phyloP scores from a whole-genome alignment of 2,329 filamentous ascomycete genomes.

The Aspergillaceae sp. region DNA sequence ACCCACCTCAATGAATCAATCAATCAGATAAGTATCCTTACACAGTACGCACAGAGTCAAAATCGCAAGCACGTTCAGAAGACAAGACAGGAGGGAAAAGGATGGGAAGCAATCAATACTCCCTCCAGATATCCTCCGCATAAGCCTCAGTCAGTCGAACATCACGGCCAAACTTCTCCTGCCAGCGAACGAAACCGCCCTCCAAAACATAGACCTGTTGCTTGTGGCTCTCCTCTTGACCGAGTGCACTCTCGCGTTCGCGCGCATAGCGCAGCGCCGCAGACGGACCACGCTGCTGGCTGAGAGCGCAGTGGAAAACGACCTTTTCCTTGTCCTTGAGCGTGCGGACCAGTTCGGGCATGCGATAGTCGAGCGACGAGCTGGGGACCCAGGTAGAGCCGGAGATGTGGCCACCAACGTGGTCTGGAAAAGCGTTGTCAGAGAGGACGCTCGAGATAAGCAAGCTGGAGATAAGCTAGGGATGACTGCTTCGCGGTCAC shows the following conservation, averaged over 20 bases:
- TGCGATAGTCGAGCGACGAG: constrained; percentile 60
- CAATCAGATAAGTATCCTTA: not conserved
- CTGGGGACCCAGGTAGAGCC: constrained; percentile 69
- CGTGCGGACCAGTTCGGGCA: constrained; percentile 73
- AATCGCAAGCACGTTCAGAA: not conserved
- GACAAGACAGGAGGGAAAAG: too few relatives aligned
- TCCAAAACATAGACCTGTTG: constrained; percentile 79
- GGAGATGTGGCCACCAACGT: constrained; percentile 82
- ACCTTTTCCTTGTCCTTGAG: constrained; percentile 72
- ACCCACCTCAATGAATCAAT: not conserved
- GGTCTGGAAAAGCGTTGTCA: constrained; percentile 48
- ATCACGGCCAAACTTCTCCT: constrained; percentile 70
- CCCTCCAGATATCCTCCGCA: constrained; percentile 73
- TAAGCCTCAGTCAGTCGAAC: constrained; percentile 74
- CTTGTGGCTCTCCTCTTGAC: constrained; percentile 30
- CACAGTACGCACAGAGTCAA: not conserved
- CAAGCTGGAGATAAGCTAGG: too few relatives aligned
- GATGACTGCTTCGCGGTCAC: constrained; percentile 5
- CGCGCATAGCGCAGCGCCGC: constrained; percentile 67
- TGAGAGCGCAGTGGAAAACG: constrained; percentile 89
- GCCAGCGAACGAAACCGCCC: constrained; percentile 80
- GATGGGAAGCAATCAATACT: constrained; percentile 25
- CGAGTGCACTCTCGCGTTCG: constrained; percentile 52
- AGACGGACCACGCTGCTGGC: constrained; percentile 78
- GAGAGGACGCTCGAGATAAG: too few relatives aligned